phyloP scores from a whole-genome alignment of 2,329 filamentous ascomycete species.

The Fusarium camptoceras region DNA sequence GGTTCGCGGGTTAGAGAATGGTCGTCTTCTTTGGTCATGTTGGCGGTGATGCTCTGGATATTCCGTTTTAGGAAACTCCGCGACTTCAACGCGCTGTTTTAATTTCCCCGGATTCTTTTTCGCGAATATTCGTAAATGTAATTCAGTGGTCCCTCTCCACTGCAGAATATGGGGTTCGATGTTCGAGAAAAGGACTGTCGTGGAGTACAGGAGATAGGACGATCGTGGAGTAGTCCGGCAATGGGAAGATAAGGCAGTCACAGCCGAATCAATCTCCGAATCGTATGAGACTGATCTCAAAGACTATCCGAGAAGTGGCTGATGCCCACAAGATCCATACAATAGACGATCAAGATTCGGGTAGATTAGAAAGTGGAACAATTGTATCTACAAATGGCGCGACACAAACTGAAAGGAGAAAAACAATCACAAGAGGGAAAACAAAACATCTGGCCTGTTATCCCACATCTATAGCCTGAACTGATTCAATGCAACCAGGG shows the following conservation, averaged over 20 bases:
- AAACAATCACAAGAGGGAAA: background rate
- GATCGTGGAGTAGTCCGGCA: too few species aligned
- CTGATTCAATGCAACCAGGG: constrained; percentile 6
- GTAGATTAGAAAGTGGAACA: background rate
- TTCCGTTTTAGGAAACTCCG: constrained; percentile 29
- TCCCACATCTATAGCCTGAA: constrained; percentile 13
- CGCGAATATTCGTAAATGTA: constrained; percentile 5
- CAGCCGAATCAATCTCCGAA: background rate
- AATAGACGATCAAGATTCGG: background rate
- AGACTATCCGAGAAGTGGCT: background rate
- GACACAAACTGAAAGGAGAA: background rate
- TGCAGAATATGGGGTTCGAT: background rate
- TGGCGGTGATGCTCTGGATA: background rate
- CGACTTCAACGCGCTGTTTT: background rate
- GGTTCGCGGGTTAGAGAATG: constrained; percentile 39
- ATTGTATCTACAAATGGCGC: background rate
- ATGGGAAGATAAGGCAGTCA: background rate
- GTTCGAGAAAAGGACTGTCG: background rate
- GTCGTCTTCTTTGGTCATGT: constrained; percentile 29
- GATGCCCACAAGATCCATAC: background rate
- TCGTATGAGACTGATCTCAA: background rate
- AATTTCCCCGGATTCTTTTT: constrained; percentile 18
- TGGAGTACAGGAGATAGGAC: background rate
- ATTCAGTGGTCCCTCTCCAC: constrained; percentile 18
- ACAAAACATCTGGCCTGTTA: background rate